phyloP scores from a whole-genome alignment of 2,329 filamentous ascomycete species.

The Metarhizium brunneum region DNA sequence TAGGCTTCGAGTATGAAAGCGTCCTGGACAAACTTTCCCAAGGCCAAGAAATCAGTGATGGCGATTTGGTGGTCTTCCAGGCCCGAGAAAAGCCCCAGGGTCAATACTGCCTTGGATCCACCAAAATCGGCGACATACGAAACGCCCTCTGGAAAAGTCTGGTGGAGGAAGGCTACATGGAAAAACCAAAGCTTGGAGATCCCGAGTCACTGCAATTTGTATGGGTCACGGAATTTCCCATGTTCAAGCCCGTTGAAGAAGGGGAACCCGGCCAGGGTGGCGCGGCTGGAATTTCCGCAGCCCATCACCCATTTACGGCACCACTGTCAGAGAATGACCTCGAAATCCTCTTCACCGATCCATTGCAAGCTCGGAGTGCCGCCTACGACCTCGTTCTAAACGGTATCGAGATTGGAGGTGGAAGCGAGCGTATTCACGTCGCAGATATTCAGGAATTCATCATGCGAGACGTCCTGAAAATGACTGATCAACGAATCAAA shows the following conservation, averaged over 20 bases:
- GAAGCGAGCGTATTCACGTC: conserved; percentile 84
- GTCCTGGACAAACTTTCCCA: conserved; percentile 26
- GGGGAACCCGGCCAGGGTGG: conserved; percentile 72
- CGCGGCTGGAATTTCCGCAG: conserved; percentile 68
- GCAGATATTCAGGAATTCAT: conserved; percentile 76
- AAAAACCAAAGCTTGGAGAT: conserved; percentile 26
- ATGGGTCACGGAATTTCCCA: conserved; percentile 86
- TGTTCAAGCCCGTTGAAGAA: conserved; percentile 68
- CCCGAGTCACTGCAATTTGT: conserved; percentile 52
- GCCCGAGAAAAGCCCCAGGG: conserved; percentile 61
- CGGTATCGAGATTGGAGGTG: conserved; percentile 87
- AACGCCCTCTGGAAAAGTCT: conserved; percentile 60
- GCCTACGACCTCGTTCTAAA: conserved; percentile 97
- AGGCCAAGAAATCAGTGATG: conserved; percentile 40
- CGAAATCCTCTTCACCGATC: conserved; percentile 62
- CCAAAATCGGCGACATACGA: conserved; percentile 62
- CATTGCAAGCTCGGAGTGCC: conserved; percentile 65
- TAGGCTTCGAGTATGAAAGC: conserved; percentile 59
- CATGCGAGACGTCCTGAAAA: conserved; percentile 73
- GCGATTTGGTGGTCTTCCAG: conserved; percentile 75
- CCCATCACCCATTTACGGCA: conserved; percentile 93
- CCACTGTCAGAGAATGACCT: conserved; percentile 66
- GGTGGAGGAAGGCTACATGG: conserved; percentile 50
- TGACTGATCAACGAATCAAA: conserved; percentile 60
- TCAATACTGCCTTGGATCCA: conserved; percentile 48